Evolutionary conservation across 768 basidiomycete species (phyloP), one percentile per base, ranked within the genome.

Genomic region (Tremella yokohamensis): DNA sequence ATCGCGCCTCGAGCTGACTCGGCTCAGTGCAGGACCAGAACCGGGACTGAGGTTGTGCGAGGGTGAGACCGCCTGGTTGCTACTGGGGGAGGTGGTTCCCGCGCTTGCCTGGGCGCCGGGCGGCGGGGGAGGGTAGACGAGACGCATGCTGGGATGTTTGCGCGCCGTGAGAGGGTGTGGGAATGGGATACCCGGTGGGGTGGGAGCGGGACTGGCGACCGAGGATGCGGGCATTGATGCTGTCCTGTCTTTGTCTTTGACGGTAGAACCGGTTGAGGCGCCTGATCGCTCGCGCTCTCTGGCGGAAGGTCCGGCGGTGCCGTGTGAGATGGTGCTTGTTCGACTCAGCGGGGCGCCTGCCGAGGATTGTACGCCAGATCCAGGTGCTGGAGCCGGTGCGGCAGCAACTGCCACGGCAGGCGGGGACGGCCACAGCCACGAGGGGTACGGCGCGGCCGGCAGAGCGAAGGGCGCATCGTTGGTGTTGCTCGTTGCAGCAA

Each of bases 101-200:
- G 6, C 29, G 29, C 29, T 11, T 11, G 29, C 29, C 11, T 34
- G 29, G 29, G 29, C 29, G 4, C 29, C 29, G 1, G 62, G 57
- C 7, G 62, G 52, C 8, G 52, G n/a, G 1, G 59, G 8, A 15
- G 70, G 70, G 51, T 66, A 72, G 1, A 54, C 56, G 19, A 72
- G 39, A 52, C 54, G 48, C 70, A 72, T 72, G 8, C 62, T 72
- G 12, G 70, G 70, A 54, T 72, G 70, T 57, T 54, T 56, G 8
- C 70, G 50, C 4, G 60, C 37, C 8, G 55, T 37, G 11, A 67
- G 40, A 0, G 70, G 70, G 59, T 72, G 67, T 6, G 70, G 63
- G 58, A 72, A 65, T 25, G 70, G 63, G 47, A 64, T 24, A n/a
- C 11, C 37, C 26, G 15, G 52, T 29, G 22, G 42, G n/a, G 22